Base-by-base conservation (phyloP, 345 rosid species). In the Camelina neglecta region DNA sequence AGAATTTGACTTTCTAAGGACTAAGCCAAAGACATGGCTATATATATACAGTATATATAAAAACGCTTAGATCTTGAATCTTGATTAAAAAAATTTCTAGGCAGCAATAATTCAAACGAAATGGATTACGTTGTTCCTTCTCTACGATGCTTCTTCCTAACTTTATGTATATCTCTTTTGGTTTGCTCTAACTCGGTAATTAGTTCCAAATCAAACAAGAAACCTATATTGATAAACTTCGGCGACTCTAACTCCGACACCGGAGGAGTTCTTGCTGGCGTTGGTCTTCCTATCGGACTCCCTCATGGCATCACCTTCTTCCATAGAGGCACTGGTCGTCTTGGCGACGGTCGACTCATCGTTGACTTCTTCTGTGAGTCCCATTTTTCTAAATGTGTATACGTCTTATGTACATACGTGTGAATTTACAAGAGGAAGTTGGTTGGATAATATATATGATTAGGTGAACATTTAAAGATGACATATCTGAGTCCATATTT, bases 181-280 rank as follows among this genome's bases (percentile, higher is more conserved):
- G 49, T 58, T 49, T 65, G 76, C 53, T 63, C 39, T 49, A 77
- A 39, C 42, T 71, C 68, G 0, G 57, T 48, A 38, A n/a, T 7
- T 7, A 45, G 4, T 36, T 68, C 41, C 31, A 85, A 76, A 26
- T 54, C 65, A 31, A 65, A 21, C 20, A 81, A 56, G 24, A 77
- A 16, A 18, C 82, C 87, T 6, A 50, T 83, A 18, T 47, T 86
- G 62, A 67, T 86, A 67, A 85, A 83, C 76, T 81, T 86, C 12
- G 90, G 90, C 1, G 90, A 86, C 71, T 85, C 88, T 0, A 87
- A 85, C 57, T 85, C 90, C 0, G 88, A 87, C 76, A 84, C 88
- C 2, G 90, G 90, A 38, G 85, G 88, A 26, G 77, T 53, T 59
- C 72, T 81, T 1, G 84, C 80, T 11, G 86, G 82, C 0, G 48